phyloP scores from a whole-genome alignment of 1,284 basidiomycete genomes.

The Pseudozyma sp. region DNA sequence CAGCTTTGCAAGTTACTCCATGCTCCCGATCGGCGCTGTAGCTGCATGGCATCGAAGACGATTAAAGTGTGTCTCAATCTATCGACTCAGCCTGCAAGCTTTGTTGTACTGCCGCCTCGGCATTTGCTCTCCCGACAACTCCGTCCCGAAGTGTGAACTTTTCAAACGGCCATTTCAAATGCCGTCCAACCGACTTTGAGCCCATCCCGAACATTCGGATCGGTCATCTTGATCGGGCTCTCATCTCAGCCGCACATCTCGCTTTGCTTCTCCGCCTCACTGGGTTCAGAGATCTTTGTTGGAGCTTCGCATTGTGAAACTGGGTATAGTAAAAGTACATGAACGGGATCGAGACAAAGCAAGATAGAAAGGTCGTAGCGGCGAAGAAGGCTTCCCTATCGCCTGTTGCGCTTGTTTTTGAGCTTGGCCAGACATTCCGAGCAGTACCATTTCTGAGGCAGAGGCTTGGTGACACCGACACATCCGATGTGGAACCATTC shows the following conservation, averaged over 20 bases:
- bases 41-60: too few species aligned
- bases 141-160: background rate
- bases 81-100: too few species aligned
- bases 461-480: constrained; percentile 65
- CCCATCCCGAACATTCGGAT: constrained; percentile 9
- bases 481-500: constrained; percentile 69
- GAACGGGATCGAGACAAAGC: background rate
- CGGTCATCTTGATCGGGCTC: background rate
- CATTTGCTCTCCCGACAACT: constrained; percentile 2
- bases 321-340: background rate
- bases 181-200: background rate
- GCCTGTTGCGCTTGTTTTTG: constrained; percentile 42
- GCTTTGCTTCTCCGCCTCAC: too few species aligned
- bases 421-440: constrained; percentile 52
- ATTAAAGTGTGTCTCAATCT: background rate
- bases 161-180: constrained; percentile 4
- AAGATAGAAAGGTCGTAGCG: too few species aligned
- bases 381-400: constrained; percentile 10
- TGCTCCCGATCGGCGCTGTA: too few species aligned
- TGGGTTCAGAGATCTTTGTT: background rate
- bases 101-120: background rate
- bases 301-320: background rate
- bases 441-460: constrained; percentile 67
- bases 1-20: too few species aligned
- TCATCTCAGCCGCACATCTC: too few species aligned